These are phyloP conservation scores for Excoecaria agallocha DNA, from an alignment of 345 rosid species.

Conservation along the genomic window DNA sequence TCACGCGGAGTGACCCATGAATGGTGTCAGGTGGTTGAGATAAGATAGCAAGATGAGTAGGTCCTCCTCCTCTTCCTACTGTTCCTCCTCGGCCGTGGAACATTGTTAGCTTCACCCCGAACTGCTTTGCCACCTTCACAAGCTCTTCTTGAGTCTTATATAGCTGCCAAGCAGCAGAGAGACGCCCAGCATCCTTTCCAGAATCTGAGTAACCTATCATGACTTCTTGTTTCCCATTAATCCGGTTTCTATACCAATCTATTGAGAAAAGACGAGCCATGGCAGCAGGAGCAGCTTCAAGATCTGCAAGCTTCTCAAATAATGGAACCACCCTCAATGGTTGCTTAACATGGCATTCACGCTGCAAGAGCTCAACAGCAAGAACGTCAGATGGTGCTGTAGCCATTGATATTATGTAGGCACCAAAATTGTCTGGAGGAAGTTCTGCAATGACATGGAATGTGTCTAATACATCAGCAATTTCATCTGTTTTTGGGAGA, in stretches of 20 bases:
- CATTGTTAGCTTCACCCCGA: constrained; percentile 90
- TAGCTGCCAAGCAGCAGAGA: constrained; percentile 98
- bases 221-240: constrained; percentile 92
- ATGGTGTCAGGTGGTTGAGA: constrained; percentile 98
- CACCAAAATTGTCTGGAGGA: constrained; percentile 35
- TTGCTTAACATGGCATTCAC: constrained; percentile 83
- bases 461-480: constrained; percentile 41
- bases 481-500: constrained; percentile 91
- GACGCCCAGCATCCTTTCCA: constrained; percentile 93
- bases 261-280: constrained; percentile 83
- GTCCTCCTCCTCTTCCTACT: constrained; percentile 97
- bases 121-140: constrained; percentile 72
- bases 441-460: constrained; percentile 37
- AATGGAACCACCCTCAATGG: constrained; percentile 98
- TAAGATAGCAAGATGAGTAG: constrained; percentile 95
- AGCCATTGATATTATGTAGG: constrained; percentile 39
- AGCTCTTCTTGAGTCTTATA: constrained; percentile 98
- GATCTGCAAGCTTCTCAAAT: constrained; percentile 97
- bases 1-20: constrained; percentile 88
- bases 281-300: constrained; percentile 96
- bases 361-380: constrained; percentile 78
- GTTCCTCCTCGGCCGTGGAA: constrained; percentile 99
- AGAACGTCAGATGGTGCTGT: constrained; percentile 38
- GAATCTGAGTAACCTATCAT: constrained; percentile 99
- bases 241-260: constrained; percentile 85